Evolutionary conservation across 2,329 filamentous ascomycete genomes (phyloP).

Genomic region (Cyphellophora europaea): DNA sequence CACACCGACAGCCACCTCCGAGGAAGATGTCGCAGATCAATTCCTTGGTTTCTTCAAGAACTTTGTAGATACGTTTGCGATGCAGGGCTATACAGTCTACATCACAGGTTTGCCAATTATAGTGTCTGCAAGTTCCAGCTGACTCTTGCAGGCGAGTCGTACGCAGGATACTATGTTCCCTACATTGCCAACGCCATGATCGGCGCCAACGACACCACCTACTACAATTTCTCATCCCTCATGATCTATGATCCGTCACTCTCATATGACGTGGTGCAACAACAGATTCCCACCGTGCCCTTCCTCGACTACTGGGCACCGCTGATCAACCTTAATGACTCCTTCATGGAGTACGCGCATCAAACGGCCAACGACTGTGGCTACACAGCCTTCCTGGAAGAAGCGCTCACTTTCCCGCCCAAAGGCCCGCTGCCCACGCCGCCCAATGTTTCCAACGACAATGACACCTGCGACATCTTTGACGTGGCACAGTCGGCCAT

Average conservation of each 20-base stretch:
- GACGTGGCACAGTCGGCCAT: constrained; percentile 46
- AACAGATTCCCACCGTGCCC: constrained; percentile 34
- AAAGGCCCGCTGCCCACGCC: constrained; percentile 47
- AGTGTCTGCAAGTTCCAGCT: too few species aligned
- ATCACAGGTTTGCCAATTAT: constrained; percentile 69
- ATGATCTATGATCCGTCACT: constrained; percentile 65
- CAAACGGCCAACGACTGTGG: constrained; percentile 34
- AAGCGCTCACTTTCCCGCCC: constrained; percentile 58
- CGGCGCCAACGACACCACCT: constrained; percentile 53
- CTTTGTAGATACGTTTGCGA: constrained; percentile 61
- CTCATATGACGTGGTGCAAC: constrained; percentile 42
- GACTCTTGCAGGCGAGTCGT: too few species aligned
- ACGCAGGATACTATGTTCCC: constrained; percentile 54
- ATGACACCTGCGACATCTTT: constrained; percentile 49
- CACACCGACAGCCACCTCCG: constrained; percentile 52
- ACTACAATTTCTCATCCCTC: constrained; percentile 60
- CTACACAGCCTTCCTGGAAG: constrained; percentile 35
- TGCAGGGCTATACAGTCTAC: constrained; percentile 61
- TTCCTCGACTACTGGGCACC: constrained; percentile 33
- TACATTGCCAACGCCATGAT: constrained; percentile 68
- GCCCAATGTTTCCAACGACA: constrained; percentile 35
- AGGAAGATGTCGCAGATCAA: constrained; percentile 59
- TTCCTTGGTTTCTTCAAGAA: constrained; percentile 74
- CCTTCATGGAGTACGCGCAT: constrained; percentile 32
- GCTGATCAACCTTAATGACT: constrained; percentile 36